These are phyloP conservation scores for Metschnikowia picachoensis DNA, from an alignment of 805 yeast genomes.

Conservation along the genomic window DNA sequence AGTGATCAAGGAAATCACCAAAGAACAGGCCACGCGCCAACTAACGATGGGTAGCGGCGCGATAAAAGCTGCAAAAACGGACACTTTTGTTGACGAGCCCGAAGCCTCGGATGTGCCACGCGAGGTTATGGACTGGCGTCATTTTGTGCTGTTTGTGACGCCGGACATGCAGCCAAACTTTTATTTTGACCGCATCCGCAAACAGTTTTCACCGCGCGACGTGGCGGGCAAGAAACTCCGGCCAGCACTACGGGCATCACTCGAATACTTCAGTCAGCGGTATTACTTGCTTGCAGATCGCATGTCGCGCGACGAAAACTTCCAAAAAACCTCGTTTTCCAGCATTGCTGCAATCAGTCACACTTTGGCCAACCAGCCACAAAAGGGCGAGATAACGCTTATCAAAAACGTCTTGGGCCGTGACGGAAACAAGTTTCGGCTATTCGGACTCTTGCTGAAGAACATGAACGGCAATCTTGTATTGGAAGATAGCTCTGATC, in stretches of 20 bases:
- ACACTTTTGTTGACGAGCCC: constrained; percentile 19
- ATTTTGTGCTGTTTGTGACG: constrained; percentile 63
- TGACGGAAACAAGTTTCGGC: constrained; percentile 66
- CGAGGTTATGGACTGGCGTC: constrained; percentile 57
- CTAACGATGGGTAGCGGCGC: not conserved
- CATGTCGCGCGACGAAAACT: constrained; percentile 68
- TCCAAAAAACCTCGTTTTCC: constrained; percentile 50
- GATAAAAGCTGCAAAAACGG: constrained; percentile 16
- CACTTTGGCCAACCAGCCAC: constrained; percentile 7
- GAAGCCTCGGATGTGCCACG: constrained; percentile 11
- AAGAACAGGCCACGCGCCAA: constrained; percentile 12
- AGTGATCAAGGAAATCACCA: constrained; percentile 55
- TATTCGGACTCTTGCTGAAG: constrained; percentile 71
- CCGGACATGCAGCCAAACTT: constrained; percentile 63
- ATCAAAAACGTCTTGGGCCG: constrained; percentile 86
- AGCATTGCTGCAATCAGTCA: constrained; percentile 42
- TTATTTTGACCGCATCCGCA: constrained; percentile 56
- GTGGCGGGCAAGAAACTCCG: constrained; percentile 14
- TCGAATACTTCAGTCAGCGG: constrained; percentile 48
- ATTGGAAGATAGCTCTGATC: constrained; percentile 78
- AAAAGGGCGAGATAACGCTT: constrained; percentile 47
- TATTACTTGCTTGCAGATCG: constrained; percentile 66
- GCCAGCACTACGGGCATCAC: constrained; percentile 17
- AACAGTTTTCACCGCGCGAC: constrained; percentile 45
- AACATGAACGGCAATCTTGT: constrained; percentile 66